A percentile compares a stretch with the other conserved stretches of the same genome.
Evolutionary conservation across 768 basidiomycete species (phyloP).

Genomic region (Phlegmacium glaucopus): DNA sequence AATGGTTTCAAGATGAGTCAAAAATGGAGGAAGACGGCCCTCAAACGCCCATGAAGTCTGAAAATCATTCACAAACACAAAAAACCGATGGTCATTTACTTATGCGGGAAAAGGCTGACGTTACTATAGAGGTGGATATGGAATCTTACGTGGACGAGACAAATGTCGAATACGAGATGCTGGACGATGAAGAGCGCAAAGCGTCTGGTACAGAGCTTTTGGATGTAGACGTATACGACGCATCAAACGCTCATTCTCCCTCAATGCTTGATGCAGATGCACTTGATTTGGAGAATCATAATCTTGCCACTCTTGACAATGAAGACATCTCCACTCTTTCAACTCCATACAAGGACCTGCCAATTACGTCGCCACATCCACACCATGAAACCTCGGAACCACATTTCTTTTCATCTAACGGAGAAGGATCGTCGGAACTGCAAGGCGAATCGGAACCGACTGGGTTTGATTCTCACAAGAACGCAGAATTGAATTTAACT

Average conservation of each 20-base stretch:
- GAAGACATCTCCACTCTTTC: neutral
- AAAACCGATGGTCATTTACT: slow-evolving; percentile 11
- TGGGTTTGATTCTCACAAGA: neutral
- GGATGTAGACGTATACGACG: slow-evolving; percentile 50
- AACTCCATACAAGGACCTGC: neutral
- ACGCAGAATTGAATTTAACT: too few relatives aligned
- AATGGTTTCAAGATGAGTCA: slow-evolving; percentile 51
- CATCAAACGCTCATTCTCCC: slow-evolving; percentile 28
- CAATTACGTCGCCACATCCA: neutral
- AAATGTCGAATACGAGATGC: slow-evolving; percentile 56
- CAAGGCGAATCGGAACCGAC: neutral
- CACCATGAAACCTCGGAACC: neutral
- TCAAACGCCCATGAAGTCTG: slow-evolving; percentile 16
- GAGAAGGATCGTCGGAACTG: neutral
- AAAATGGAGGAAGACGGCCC: slow-evolving; percentile 56
- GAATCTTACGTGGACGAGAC: slow-evolving; percentile 45
- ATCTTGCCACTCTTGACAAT: too few relatives aligned
- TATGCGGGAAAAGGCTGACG: slow-evolving; percentile 27
- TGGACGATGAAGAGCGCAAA: slow-evolving; percentile 33
- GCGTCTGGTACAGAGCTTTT: slow-evolving; percentile 29
- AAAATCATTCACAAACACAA: slow-evolving; percentile 7
- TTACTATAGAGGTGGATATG: slow-evolving; percentile 66
- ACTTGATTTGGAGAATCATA: neutral
- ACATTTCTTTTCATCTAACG: neutral
- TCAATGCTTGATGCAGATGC: slow-evolving; percentile 8